Conservation (phyloP, 805 yeast species). For the Saccharomycopsis oosterbeekiorum region DNA sequence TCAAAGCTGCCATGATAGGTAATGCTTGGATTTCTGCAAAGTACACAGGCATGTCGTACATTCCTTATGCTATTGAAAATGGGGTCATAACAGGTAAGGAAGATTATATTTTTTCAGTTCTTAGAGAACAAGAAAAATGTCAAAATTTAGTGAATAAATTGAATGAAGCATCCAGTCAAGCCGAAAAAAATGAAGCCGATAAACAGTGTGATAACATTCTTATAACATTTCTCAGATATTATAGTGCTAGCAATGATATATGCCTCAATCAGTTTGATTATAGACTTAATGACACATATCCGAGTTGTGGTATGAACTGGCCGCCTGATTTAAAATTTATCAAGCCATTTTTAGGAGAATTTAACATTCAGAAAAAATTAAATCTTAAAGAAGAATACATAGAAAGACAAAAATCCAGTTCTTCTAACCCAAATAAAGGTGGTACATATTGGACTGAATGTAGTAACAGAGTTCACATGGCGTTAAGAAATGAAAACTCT, state of each 20-base stretch:
- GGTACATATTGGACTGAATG: slow-evolving; percentile 69
- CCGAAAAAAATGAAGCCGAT: slow-evolving; percentile 20
- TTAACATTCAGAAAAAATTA: slow-evolving; percentile 40
- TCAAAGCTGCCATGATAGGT: slow-evolving; percentile 56
- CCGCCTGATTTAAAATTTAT: slow-evolving; percentile 56
- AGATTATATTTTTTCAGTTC: slow-evolving; percentile 5
- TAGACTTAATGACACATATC: slow-evolving; percentile 47
- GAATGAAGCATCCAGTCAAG: slow-evolving; percentile 14
- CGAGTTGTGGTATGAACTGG: slow-evolving; percentile 74
- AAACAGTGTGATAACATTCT: slow-evolving; percentile 37
- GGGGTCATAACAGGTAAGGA: slow-evolving; percentile 34
- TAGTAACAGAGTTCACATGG: slow-evolving; percentile 42
- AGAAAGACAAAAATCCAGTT: neutral
- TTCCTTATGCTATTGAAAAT: slow-evolving; percentile 44
- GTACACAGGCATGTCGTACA: slow-evolving; percentile 57
- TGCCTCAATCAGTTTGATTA: slow-evolving; percentile 55
- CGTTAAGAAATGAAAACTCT: slow-evolving; percentile 42
- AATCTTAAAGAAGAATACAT: slow-evolving; percentile 36
- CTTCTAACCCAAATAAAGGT: slow-evolving; percentile 5
- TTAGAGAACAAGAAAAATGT: slow-evolving; percentile 16
- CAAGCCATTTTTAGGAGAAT: slow-evolving; percentile 40
- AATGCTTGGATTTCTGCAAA: slow-evolving; percentile 78
- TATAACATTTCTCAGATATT: slow-evolving; percentile 22
- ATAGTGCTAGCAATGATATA: slow-evolving; percentile 26
- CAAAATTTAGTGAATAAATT: slow-evolving; percentile 12